Evolutionary conservation across 371 early-diverging fungal species (phyloP), one percentile per base, ranked within the genome.

Genomic region (Dipsacomyces acuminosporus): DNA sequence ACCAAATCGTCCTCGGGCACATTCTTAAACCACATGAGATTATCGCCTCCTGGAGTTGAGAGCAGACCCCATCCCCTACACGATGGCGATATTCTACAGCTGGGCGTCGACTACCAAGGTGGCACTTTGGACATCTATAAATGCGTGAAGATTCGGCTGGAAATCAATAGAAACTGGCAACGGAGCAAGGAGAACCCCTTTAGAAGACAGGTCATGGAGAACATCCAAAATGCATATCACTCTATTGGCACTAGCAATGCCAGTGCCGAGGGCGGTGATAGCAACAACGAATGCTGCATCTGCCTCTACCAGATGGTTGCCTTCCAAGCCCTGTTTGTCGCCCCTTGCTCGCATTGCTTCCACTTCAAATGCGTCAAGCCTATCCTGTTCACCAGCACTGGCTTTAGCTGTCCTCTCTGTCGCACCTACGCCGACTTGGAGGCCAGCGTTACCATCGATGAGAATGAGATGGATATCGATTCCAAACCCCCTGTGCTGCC

Each of bases 51-150:
- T 5, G 86, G 86, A 11, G 85, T 87, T 48, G 94, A 93, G 62
- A 89, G 90, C 45, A 66, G 80, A 46, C 86, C 94, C 22, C 82
- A 82, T 18, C 83, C 80, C 33, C 69, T 97, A 46, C 82, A 87
- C 59, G 92, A 95, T 74, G 91, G 91, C 15, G 96, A 97, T 71
- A 77, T 92, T 21, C 72, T 97, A 21, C 93, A 94, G 66, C 82
- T 97, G 41, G 98, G 98, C 24, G 87, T 96, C 15, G 98, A 97
- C 71, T 97, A 92, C 74, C 94, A 93, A 72, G 98, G 96, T 20
- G 93, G 94, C 45, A 75, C 82, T 8, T 83, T 91, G 73, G 93
- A 89, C 81, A 76, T 52, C 11, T 62, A 65, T 56, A 58, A 71
- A 64, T 86, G 90, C 47, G 91, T 90, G 19, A 86, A 83, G 61